Evolutionary conservation across 2,329 filamentous ascomycete genomes (phyloP).

Genomic region (Aspergillus tamarii): DNA sequence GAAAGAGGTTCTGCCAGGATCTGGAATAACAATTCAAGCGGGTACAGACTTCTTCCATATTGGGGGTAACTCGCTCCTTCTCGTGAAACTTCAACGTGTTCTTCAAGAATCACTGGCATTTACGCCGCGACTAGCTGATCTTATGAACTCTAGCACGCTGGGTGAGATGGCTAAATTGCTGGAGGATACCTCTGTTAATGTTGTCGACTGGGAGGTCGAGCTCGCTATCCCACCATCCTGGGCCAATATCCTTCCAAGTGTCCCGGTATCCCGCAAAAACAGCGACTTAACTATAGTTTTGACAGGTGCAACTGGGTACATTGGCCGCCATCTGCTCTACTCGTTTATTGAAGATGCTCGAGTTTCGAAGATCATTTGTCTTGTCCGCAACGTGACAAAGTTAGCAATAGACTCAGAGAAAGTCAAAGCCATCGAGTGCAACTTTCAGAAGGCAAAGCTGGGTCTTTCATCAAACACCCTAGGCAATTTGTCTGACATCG

Average conservation of each 20-base stretch:
- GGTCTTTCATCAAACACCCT: conserved; percentile 42
- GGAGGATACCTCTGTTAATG: not conserved
- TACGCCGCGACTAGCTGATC: not conserved
- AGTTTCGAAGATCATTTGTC: conserved; percentile 47
- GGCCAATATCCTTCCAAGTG: not conserved
- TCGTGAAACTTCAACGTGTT: not conserved
- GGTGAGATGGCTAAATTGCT: not conserved
- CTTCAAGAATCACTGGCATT: not conserved
- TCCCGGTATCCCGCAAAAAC: not conserved
- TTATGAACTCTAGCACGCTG: not conserved
- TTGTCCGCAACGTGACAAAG: conserved; percentile 26
- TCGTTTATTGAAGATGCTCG: conserved; percentile 35
- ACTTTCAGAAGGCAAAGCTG: conserved; percentile 39
- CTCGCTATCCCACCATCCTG: not conserved
- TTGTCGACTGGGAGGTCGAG: not conserved
- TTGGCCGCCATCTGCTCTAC: conserved; percentile 45
- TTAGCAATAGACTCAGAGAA: conserved; percentile 23
- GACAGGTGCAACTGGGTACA: conserved; percentile 39
- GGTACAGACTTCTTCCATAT: not conserved
- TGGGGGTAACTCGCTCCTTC: not conserved
- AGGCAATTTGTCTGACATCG: conserved; percentile 30
- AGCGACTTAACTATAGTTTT: conserved; percentile 23
- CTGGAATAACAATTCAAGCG: too few relatives aligned
- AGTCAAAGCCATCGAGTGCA: conserved; percentile 39
- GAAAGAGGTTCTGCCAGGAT: not conserved